Evolutionary conservation across 805 yeast species (phyloP), one percentile per base, ranked within the genome.

Genomic region (Cyberlindnera mycetangii): DNA sequence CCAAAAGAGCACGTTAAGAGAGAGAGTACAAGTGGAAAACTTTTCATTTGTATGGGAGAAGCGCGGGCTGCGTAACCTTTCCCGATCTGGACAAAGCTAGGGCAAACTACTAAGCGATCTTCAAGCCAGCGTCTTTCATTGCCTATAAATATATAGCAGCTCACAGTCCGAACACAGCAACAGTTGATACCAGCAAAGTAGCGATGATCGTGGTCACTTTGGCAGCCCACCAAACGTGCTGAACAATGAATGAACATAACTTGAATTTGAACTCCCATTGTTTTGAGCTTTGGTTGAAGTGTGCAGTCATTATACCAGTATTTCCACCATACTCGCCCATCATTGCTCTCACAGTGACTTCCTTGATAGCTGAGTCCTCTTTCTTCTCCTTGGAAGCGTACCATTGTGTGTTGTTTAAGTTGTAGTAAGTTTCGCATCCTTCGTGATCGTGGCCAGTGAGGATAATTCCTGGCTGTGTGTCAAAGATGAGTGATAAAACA

Each of bases 271-370:
- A 90, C 15, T 74, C 74, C 92, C 95, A 85, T 16, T 58, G 55
- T 1, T 64, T 55, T 0, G 62, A 50, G 0, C 46, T 49, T 12
- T 65, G 51, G 55, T 79, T 70, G 61, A 77, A 84, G 41, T 72
- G 78, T 2, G 95, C 97, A 1, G 89, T 83, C 52, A 93, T 66
- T 11, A 93, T 66, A 0, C 98, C 99, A 2, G 89, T 77, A 55
- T 85, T 86, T 3, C 99, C 99, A 47, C 83, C 85, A 56, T 72
- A 93, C 59, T 93, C 97, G 15, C 99, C 99, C 98, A 93, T 93
- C 81, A 92, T 85, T 15, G 97, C 80, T 45, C 90, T 71, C 18
- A 93, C 97, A 0, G 95, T 92, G 45, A 86, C 69, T 64, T 92
- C 98, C 45, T 80, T 72, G 12, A 89, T 66, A 15, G 72, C 68